A percentile compares a stretch with the other conserved stretches of the same genome.
Conservation (phyloP, 768 basidiomycete genomes). For the Phallus indusiatus region DNA sequence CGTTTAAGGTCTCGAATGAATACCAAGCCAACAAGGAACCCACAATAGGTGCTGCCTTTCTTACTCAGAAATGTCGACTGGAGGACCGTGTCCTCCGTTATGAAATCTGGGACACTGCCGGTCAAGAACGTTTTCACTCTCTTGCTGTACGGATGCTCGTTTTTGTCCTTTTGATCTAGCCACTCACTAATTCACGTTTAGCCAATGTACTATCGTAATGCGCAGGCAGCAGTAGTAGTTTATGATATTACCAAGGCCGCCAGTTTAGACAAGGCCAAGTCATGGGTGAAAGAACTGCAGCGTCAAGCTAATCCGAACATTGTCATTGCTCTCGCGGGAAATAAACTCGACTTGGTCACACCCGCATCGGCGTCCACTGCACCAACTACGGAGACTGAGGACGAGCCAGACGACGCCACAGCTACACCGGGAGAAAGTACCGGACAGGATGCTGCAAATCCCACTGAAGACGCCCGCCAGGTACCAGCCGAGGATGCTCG, state of each 20-base stretch:
- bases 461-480: constrained; percentile 68
- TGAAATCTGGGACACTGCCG: constrained; percentile 97
- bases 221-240: constrained; percentile 95
- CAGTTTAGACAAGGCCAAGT: constrained; percentile 96
- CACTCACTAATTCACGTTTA: constrained; percentile 22
- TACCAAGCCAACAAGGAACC: constrained; percentile 99
- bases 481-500: constrained; percentile 93
- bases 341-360: constrained; percentile 90
- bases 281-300: constrained; percentile 99
- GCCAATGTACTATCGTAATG: constrained; percentile 99
- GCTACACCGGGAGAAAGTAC: constrained; percentile 65
- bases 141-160: constrained; percentile 60
- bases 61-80: constrained; percentile 90
- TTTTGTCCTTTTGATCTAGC: constrained; percentile 8
- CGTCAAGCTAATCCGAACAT: constrained; percentile 99
- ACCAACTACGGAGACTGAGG: constrained; percentile 62
- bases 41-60: constrained; percentile 93
- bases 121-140: constrained; percentile 95
- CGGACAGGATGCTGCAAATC: constrained; percentile 27
- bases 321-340: constrained; percentile 95
- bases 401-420: constrained; percentile 89
- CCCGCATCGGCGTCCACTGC: constrained; percentile 40
- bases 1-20: constrained; percentile 78
- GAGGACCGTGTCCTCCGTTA: constrained; percentile 91
- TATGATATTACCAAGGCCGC: constrained; percentile 96